Evolutionary conservation across 139 green algal species (phyloP), one percentile per base, ranked within the genome.

Genomic region (Chlorella sp.): DNA sequence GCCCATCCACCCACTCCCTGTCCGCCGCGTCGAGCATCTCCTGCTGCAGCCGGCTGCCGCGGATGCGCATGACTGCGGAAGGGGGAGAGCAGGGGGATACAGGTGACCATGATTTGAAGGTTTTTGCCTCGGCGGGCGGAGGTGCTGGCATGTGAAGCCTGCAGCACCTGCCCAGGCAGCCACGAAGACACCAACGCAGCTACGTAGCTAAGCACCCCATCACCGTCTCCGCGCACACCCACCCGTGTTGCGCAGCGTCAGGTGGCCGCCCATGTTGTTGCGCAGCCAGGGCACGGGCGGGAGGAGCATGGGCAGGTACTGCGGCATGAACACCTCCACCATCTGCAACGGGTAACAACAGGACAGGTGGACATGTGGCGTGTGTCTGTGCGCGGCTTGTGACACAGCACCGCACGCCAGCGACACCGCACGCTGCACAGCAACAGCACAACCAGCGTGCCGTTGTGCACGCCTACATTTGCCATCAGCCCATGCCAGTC

Each of bases 231-330:
- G 28, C 65, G 3, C 16, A 73, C 28, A 20, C 70, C 2, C 46
- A 62, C 46, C 73, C 20, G 67, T 74, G 4, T 82, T 56, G 36
- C 76, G 82, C 64, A 89, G 87, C 17, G 87, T 92, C 11, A 98
- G 84, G 79, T 95, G 85, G 58, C 92, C 95, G 0, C 95, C 95
- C 1, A 32, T 28, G n/a, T 92, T 90, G 72, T 87, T 80, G 14
- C 65, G 28, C 1, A 44, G 84, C 95, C 95, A 98, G 28, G 93
- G 93, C 51, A 89, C 84, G 9, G 95, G 94, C 46, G 91, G 91
- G 8, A 98, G 82, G 65, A 97, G 56, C 94, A 97, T 97, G 38
- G 95, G 95, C 86, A 90, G 81, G 81, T 90, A 92, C 60, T 83
- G 76, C 4, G 89, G 88, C 58, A 88, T 88, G 64, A 90, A 87